A percentile compares a stretch with the other conserved stretches of the same genome.
These are phyloP conservation scores for Haematococcus sp. DNA, from an alignment of 139 green algal species.

Conservation along the genomic window DNA sequence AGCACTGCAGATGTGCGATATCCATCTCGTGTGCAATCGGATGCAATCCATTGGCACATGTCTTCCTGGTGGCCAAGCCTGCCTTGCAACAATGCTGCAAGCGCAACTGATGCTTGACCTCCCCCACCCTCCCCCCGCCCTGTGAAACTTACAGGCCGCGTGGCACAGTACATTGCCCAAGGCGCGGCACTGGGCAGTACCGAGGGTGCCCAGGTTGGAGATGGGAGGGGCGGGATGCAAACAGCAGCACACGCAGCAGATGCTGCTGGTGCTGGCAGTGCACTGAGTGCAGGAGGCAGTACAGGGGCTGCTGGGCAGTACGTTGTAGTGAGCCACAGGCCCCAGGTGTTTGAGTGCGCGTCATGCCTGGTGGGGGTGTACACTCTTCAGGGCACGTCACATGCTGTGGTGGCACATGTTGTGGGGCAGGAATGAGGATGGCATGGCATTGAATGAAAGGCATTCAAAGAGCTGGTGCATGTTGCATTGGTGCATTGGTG, in stretches of 20 bases:
- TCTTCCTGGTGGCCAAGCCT: too few relatives aligned
- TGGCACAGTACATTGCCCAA: slow-evolving; percentile 57
- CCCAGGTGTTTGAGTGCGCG: slow-evolving; percentile 46
- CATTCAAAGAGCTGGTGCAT: too few relatives aligned
- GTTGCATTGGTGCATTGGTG: not conserved
- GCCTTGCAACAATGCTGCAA: too few relatives aligned
- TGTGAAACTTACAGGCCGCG: slow-evolving; percentile 40
- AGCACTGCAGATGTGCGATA: too few relatives aligned
- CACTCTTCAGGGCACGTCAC: not conserved
- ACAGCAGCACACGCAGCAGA: slow-evolving; percentile 7
- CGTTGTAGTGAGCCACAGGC: slow-evolving; percentile 73
- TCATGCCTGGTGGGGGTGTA: slow-evolving; percentile 38
- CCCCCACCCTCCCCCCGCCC: too few relatives aligned
- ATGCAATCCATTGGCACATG: too few relatives aligned
- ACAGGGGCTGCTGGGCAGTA: slow-evolving; percentile 56
- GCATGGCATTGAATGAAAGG: too few relatives aligned
- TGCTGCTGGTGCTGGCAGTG: slow-evolving; percentile 1
- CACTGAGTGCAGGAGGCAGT: not conserved
- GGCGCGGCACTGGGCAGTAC: not conserved
- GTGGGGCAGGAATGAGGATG: too few relatives aligned
- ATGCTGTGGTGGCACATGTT: slow-evolving; percentile 2
- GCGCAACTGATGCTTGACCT: too few relatives aligned
- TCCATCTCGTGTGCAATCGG: too few relatives aligned
- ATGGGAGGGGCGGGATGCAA: not conserved
- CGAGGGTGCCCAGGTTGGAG: not conserved